Evolutionary conservation across 192 early-diverging fungal genomes (phyloP).

Genomic region (Backusella australiensis): DNA sequence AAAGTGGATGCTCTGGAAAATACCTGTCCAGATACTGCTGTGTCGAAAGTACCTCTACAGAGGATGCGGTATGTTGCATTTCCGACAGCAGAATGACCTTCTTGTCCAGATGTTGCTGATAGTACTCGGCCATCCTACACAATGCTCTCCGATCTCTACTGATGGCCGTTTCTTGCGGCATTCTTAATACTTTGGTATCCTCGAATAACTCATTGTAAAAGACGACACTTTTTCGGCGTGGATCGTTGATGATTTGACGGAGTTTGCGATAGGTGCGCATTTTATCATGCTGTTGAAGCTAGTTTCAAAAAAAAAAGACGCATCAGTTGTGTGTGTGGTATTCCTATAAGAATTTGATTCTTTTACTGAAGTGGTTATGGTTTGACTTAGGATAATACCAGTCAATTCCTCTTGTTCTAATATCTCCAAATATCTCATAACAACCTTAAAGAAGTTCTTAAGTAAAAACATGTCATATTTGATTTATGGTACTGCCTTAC

Average conservation of each 20-base stretch:
- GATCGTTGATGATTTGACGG: constrained; percentile 57
- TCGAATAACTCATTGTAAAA: constrained; percentile 72
- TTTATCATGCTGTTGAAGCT: constrained; percentile 61
- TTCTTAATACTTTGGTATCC: constrained; percentile 35
- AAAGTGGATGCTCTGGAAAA: constrained; percentile 36
- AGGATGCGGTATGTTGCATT: not conserved
- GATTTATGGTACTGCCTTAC: constrained; percentile 21
- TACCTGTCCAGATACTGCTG: constrained; percentile 38
- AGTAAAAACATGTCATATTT: not conserved
- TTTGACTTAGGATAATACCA: constrained; percentile 70
- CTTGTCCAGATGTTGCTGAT: constrained; percentile 47
- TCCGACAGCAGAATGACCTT: constrained; percentile 51
- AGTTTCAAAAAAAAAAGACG: not conserved
- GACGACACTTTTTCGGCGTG: constrained; percentile 51
- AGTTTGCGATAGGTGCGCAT: constrained; percentile 59
- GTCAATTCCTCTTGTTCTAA: constrained; percentile 63
- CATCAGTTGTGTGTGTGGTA: too few relatives aligned
- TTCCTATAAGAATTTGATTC: not conserved
- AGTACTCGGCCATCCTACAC: constrained; percentile 55
- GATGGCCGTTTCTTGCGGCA: constrained; percentile 36
- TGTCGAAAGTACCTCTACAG: constrained; percentile 36
- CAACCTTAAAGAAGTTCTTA: constrained; percentile 23
- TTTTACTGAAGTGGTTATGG: constrained; percentile 52
- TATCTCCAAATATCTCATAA: constrained; percentile 65
- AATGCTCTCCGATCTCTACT: constrained; percentile 58